A percentile compares a stretch with the other conserved stretches of the same genome.
These are phyloP conservation scores for Candida ponderosae DNA, from an alignment of 805 yeast genomes.

Conservation along the genomic window DNA sequence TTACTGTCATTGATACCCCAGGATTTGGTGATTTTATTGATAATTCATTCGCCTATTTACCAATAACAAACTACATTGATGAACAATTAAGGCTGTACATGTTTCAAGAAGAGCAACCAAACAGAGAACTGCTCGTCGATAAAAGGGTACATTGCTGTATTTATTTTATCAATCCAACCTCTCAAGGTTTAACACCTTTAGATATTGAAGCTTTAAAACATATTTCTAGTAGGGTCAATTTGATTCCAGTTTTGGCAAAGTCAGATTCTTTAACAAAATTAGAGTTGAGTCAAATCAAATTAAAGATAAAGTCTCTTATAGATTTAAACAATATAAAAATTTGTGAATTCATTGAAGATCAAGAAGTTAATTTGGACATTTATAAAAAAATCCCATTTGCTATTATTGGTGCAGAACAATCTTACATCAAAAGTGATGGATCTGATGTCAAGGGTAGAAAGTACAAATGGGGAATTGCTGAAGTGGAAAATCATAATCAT, in stretches of 20 bases:
- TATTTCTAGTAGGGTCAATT: constrained; percentile 62
- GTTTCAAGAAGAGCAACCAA: constrained; percentile 75
- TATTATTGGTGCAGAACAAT: constrained; percentile 58
- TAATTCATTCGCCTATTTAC: constrained; percentile 59
- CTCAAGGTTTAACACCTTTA: constrained; percentile 50
- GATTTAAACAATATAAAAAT: constrained; percentile 47
- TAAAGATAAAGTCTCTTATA: constrained; percentile 40
- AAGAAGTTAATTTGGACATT: constrained; percentile 24
- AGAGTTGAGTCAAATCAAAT: constrained; percentile 50
- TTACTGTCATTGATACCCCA: constrained; percentile 66
- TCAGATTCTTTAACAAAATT: constrained; percentile 63
- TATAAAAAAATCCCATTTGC: constrained; percentile 55
- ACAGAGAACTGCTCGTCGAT: constrained; percentile 45
- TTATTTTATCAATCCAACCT: constrained; percentile 70
- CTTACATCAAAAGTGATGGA: constrained; percentile 34
- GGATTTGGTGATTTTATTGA: constrained; percentile 70
- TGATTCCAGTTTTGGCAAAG: constrained; percentile 76
- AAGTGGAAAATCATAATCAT: constrained; percentile 67
- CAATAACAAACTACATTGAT: constrained; percentile 67
- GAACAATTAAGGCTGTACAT: constrained; percentile 62
- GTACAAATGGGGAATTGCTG: constrained; percentile 83
- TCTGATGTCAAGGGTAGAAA: constrained; percentile 60
- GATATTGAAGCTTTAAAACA: constrained; percentile 72
- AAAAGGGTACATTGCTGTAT: constrained; percentile 77
- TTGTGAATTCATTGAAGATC: constrained; percentile 42